phyloP scores from a whole-genome alignment of 176 grass and related monocot genomes.

The Hordeum marinum region DNA sequence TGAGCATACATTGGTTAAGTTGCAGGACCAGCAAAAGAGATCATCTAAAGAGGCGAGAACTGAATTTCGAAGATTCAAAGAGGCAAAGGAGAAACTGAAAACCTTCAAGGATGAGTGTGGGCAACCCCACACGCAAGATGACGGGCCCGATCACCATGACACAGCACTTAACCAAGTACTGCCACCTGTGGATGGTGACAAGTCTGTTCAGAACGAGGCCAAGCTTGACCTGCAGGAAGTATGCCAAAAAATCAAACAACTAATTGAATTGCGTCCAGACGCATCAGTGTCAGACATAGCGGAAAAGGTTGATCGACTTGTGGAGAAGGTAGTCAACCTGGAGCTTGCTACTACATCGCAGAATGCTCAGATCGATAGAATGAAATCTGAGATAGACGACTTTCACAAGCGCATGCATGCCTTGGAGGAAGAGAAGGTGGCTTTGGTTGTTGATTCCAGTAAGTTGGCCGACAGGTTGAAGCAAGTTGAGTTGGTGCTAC shows the following conservation, averaged over 20 bases:
- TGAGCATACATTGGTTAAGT: slow-evolving; percentile 67
- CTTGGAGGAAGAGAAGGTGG: slow-evolving; percentile 44
- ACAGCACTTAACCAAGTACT: not conserved
- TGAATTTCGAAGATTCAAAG: slow-evolving; percentile 50
- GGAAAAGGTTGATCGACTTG: slow-evolving; percentile 53
- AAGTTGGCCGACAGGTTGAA: slow-evolving; percentile 47
- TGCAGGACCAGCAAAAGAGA: slow-evolving; percentile 57
- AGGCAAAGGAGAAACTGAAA: slow-evolving; percentile 63
- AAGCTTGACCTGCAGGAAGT: slow-evolving; percentile 47
- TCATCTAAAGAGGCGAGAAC: slow-evolving; percentile 46
- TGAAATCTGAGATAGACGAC: slow-evolving; percentile 55
- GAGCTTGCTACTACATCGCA: slow-evolving; percentile 53
- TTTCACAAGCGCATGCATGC: slow-evolving; percentile 38
- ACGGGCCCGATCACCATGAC: slow-evolving; percentile 17
- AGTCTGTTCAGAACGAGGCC: slow-evolving; percentile 31
- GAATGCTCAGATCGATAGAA: slow-evolving; percentile 54
- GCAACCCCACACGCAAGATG: slow-evolving; percentile 13
- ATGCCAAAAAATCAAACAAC: slow-evolving; percentile 48
- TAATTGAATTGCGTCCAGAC: slow-evolving; percentile 40
- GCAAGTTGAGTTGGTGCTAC: slow-evolving; percentile 42
- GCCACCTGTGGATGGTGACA: not conserved
- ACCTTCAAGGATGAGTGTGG: slow-evolving; percentile 45
- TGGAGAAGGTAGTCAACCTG: slow-evolving; percentile 60
- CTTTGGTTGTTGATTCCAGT: slow-evolving; percentile 33
- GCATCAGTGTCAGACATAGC: slow-evolving; percentile 51